Evolutionary conservation across 768 basidiomycete species (phyloP).

Genomic region (Dentipellis fragilis): DNA sequence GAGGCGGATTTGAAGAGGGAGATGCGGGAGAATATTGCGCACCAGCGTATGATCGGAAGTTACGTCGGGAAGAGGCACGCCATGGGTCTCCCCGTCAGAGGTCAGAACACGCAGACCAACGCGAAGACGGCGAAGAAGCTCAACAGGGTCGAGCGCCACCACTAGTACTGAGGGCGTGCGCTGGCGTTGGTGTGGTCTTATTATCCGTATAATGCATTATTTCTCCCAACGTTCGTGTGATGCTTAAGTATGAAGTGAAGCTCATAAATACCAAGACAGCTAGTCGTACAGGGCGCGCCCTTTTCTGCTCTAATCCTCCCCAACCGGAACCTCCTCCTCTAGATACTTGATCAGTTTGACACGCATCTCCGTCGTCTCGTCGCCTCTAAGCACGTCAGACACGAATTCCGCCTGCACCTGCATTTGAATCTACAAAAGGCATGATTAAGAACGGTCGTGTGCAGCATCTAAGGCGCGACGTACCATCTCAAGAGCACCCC

Average conservation of each 20-base stretch:
- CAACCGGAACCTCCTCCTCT: slow-evolving; percentile 92
- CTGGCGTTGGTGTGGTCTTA: background rate
- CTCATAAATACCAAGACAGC: background rate
- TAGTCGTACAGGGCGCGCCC: background rate
- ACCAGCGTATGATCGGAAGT: slow-evolving; percentile 89
- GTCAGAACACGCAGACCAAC: slow-evolving; percentile 87
- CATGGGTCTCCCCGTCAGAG: slow-evolving; percentile 87
- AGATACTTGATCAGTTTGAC: slow-evolving; percentile 85
- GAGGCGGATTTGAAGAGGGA: slow-evolving; percentile 80
- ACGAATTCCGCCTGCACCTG: slow-evolving; percentile 86
- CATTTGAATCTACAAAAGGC: slow-evolving; percentile 73
- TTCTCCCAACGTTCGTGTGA: background rate
- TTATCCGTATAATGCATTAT: background rate
- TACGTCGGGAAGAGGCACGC: slow-evolving; percentile 91
- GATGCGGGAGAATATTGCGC: slow-evolving; percentile 84
- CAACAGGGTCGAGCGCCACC: slow-evolving; percentile 68
- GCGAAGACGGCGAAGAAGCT: slow-evolving; percentile 85
- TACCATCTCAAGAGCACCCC: slow-evolving; percentile 96
- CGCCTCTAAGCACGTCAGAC: slow-evolving; percentile 85
- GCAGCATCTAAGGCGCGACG: slow-evolving; percentile 16
- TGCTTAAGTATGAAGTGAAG: background rate
- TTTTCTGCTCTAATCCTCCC: slow-evolving; percentile 58
- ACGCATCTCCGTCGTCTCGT: slow-evolving; percentile 88
- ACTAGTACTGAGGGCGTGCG: background rate
- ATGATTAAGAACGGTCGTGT: background rate